Percentiles rank a stretch among this genome's conserved stretches.
Evolutionary conservation across 2,329 filamentous ascomycete genomes (phyloP).

Genomic region (Diaporthe ampelina): DNA sequence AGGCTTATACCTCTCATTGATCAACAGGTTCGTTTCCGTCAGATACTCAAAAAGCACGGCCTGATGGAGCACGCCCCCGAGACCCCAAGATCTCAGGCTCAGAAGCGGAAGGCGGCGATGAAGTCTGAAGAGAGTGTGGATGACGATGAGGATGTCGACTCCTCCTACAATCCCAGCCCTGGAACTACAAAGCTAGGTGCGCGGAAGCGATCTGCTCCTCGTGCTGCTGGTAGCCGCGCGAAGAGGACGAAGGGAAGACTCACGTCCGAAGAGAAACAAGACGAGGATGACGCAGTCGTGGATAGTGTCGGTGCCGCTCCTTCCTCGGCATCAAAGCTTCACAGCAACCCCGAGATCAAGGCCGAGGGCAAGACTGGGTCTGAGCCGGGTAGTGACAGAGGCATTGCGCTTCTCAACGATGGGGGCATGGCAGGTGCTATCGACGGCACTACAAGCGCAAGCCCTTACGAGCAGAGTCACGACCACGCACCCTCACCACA

Average conservation of each 20-base stretch:
- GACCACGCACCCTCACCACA: background rate
- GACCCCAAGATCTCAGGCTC: background rate
- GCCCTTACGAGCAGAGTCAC: background rate
- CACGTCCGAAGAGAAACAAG: background rate
- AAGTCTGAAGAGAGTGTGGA: background rate
- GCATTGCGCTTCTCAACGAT: background rate
- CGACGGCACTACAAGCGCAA: background rate
- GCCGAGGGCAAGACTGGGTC: background rate
- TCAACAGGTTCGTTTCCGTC: slow-evolving; percentile 37
- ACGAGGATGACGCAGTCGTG: background rate
- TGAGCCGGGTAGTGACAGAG: background rate
- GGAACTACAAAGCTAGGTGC: background rate
- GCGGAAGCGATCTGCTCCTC: slow-evolving; percentile 21
- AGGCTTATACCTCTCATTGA: background rate
- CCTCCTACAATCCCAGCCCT: slow-evolving; percentile 2
- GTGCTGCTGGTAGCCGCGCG: background rate
- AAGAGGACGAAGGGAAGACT: background rate
- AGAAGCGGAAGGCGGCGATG: background rate
- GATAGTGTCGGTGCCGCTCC: background rate
- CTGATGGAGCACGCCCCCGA: background rate
- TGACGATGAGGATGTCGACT: slow-evolving; percentile 7
- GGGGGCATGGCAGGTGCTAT: background rate
- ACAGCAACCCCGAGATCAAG: background rate
- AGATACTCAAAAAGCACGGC: slow-evolving; percentile 33
- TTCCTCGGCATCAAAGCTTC: background rate